Conservation (phyloP, 768 basidiomycete genomes). For the Tulasnella sp. region DNA sequence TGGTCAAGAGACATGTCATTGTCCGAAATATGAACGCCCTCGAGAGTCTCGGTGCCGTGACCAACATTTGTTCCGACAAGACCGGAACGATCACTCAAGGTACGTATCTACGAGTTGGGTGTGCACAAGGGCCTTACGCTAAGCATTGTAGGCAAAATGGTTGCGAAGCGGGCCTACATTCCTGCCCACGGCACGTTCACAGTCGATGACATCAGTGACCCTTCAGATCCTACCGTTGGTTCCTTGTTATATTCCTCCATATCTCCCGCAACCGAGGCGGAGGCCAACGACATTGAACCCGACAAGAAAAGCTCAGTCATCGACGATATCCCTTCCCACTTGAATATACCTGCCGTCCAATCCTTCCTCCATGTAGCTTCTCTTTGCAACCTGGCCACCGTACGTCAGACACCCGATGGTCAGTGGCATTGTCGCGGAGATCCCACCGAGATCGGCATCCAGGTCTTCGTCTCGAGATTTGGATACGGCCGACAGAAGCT, state of each 20-base stretch:
- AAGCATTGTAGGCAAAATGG: conserved; percentile 30
- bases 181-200: conserved; percentile 24
- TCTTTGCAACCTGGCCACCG: conserved; percentile 32
- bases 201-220: conserved; percentile 21
- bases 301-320: conserved; percentile 16
- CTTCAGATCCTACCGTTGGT: conserved; percentile 22
- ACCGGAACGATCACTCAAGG: conserved; percentile 41
- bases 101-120: conserved; percentile 25
- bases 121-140: not conserved
- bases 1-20: conserved; percentile 36
- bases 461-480: conserved; percentile 24
- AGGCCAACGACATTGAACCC: not conserved
- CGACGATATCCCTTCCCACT: conserved; percentile 15
- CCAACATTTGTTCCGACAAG: conserved; percentile 44
- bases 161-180: conserved; percentile 32
- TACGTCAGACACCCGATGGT: conserved; percentile 24
- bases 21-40: conserved; percentile 43
- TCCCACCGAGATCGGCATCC: conserved; percentile 33
- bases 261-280: not conserved
- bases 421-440: conserved; percentile 33
- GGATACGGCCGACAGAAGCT: not conserved
- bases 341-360: conserved; percentile 18
- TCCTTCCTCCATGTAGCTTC: conserved; percentile 28
- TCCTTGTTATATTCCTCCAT: conserved; percentile 11
- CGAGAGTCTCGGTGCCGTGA: conserved; percentile 42